Conservation (phyloP, 441 rosid genomes). For the Sinapis alba region DNA sequence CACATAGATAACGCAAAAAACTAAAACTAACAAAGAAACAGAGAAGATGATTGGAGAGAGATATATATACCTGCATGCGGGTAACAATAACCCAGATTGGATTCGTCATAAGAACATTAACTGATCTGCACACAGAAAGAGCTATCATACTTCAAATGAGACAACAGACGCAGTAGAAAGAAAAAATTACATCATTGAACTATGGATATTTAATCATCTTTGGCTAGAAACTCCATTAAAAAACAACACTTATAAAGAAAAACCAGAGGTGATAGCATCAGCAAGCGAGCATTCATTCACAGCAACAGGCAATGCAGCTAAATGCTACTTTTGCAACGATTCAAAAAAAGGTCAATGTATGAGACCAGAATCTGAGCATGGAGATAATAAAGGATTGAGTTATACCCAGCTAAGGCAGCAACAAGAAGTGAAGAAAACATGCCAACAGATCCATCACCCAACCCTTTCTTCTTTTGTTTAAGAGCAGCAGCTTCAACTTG, state of each 20-base stretch:
- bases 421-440: constrained; percentile 88
- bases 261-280: constrained; percentile 4
- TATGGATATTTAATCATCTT: not conserved
- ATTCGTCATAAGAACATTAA: constrained; percentile 88
- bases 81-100: constrained; percentile 98
- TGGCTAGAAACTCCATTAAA: not conserved
- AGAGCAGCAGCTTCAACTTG: constrained; percentile 77
- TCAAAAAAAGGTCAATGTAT: not conserved
- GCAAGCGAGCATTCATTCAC: not conserved
- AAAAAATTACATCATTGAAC: not conserved
- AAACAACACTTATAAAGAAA: no score
- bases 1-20: constrained; percentile 7
- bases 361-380: not conserved
- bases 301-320: constrained; percentile 8
- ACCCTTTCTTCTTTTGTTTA: constrained; percentile 57
- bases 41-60: not conserved
- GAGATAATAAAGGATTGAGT: not conserved
- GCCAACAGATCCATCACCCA: constrained; percentile 97
- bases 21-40: not conserved
- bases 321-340: not conserved
- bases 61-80: constrained; percentile 79
- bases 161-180: constrained; percentile 8
- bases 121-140: constrained; percentile 58
- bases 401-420: constrained; percentile 93
- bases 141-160: constrained; percentile 14